These are phyloP conservation scores for Aspergillus wentii DNA, from an alignment of 495 filamentous ascomycete species.

Conservation along the genomic window DNA sequence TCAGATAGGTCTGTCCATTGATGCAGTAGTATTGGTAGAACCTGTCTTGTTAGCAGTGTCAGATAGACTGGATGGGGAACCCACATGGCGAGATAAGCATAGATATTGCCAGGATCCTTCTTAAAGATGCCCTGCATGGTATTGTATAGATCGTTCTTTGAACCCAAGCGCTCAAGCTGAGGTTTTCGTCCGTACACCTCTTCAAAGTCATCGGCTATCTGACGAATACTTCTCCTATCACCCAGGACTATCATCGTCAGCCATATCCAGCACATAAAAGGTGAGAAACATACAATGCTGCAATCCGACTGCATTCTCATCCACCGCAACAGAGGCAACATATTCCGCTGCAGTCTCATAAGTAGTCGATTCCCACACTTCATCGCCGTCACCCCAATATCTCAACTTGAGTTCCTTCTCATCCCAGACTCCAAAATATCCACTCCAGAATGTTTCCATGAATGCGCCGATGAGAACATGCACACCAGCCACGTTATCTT, in stretches of 20 bases:
- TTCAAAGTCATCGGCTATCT: constrained; percentile 21
- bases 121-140: constrained; percentile 21
- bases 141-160: constrained; percentile 25
- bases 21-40: constrained; percentile 19
- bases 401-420: constrained; percentile 12
- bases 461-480: constrained; percentile 28
- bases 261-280: background rate
- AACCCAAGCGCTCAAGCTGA: constrained; percentile 23
- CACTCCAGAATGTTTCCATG: constrained; percentile 15
- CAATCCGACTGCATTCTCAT: constrained; percentile 13
- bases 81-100: constrained; percentile 9
- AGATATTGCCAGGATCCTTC: constrained; percentile 15
- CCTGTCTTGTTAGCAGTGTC: background rate
- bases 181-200: constrained; percentile 25
- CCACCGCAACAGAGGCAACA: constrained; percentile 26
- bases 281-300: constrained; percentile 18
- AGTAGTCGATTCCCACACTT: constrained; percentile 27
- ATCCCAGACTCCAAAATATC: constrained; percentile 15
- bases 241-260: constrained; percentile 19
- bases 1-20: constrained; percentile 17
- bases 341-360: constrained; percentile 30
- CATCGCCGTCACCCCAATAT: constrained; percentile 30
- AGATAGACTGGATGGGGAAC: background rate
- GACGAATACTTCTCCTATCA: constrained; percentile 18
- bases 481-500: constrained; percentile 25